These are phyloP conservation scores for Somion occarium DNA, from an alignment of 1,284 basidiomycete species.

Conservation along the genomic window DNA sequence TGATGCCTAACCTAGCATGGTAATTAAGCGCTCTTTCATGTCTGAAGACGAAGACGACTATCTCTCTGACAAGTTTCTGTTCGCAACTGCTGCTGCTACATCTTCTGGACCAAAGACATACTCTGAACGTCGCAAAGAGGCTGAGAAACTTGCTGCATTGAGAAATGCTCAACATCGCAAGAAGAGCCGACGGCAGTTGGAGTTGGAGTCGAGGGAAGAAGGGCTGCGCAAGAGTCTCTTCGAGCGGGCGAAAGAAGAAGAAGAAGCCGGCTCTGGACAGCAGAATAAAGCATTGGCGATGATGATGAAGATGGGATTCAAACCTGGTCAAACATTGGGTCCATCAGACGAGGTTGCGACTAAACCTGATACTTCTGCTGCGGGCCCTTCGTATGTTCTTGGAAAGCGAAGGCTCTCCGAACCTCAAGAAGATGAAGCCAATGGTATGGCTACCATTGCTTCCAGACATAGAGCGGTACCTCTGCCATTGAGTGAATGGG, in stretches of 20 bases:
- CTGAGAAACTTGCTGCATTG: slow-evolving; percentile 45
- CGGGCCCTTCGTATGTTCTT: not conserved
- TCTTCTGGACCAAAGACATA: slow-evolving; percentile 52
- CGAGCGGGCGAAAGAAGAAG: slow-evolving; percentile 65
- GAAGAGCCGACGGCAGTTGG: slow-evolving; percentile 62
- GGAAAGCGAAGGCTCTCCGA: not conserved
- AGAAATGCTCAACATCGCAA: slow-evolving; percentile 62
- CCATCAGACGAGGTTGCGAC: slow-evolving; percentile 25
- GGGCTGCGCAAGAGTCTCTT: slow-evolving; percentile 75
- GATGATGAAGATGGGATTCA: slow-evolving; percentile 90
- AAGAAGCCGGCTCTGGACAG: slow-evolving; percentile 30
- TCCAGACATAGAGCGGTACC: slow-evolving; percentile 52
- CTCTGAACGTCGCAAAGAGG: slow-evolving; percentile 60
- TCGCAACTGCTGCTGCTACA: slow-evolving; percentile 32
- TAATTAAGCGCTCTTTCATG: slow-evolving; percentile 32
- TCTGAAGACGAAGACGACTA: slow-evolving; percentile 76
- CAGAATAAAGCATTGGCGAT: slow-evolving; percentile 73
- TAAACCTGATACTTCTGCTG: not conserved
- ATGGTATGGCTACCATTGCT: not conserved
- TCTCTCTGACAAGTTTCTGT: slow-evolving; percentile 78
- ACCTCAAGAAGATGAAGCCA: not conserved
- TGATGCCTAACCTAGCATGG: slow-evolving; percentile 7
- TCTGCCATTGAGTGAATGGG: slow-evolving; percentile 70
- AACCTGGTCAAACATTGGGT: slow-evolving; percentile 73
- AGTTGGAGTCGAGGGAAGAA: slow-evolving; percentile 71